Percentiles rank a stretch among this genome's conserved stretches.
These are phyloP conservation scores for Phlyctochytrium planicorne DNA, from an alignment of 192 early-diverging fungal genomes.

Conservation along the genomic window DNA sequence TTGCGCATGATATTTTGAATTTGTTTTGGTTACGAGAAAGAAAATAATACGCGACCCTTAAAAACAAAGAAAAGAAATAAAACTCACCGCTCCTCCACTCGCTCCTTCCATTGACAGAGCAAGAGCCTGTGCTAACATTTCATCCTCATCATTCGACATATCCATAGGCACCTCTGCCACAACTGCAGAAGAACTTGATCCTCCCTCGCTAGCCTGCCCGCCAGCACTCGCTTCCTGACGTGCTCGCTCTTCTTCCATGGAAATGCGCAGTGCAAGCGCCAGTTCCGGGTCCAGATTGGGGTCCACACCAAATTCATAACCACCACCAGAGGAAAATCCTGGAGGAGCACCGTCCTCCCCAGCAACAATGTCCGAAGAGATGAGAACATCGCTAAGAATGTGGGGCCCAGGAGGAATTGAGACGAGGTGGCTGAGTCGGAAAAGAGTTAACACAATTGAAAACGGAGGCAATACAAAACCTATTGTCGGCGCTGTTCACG, in stretches of 20 bases:
- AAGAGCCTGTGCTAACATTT: constrained; percentile 65
- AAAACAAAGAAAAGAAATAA: too few species aligned
- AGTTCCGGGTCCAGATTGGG: constrained; percentile 92
- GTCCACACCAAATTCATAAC: constrained; percentile 94
- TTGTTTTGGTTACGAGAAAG: too few species aligned
- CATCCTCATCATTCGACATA: constrained; percentile 48
- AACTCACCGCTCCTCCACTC: too few species aligned
- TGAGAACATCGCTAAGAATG: constrained; percentile 84
- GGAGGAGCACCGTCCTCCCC: constrained; percentile 77
- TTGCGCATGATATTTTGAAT: too few species aligned
- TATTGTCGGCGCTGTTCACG: constrained; percentile 92
- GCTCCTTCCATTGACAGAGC: constrained; percentile 69
- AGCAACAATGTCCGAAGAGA: constrained; percentile 82
- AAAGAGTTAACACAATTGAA: background rate
- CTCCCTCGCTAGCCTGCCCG: constrained; percentile 10
- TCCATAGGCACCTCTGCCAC: constrained; percentile 25
- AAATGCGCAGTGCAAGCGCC: constrained; percentile 91
- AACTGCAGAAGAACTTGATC: constrained; percentile 33
- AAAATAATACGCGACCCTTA: too few species aligned
- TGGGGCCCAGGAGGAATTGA: constrained; percentile 92
- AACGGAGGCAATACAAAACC: too few species aligned
- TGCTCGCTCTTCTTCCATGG: constrained; percentile 92
- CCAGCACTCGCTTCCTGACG: constrained; percentile 68
- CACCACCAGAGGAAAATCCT: constrained; percentile 59
- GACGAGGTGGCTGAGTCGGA: constrained; percentile 71